Conservation (phyloP, 805 yeast genomes). For the Zygosaccharomyces siamensis region DNA sequence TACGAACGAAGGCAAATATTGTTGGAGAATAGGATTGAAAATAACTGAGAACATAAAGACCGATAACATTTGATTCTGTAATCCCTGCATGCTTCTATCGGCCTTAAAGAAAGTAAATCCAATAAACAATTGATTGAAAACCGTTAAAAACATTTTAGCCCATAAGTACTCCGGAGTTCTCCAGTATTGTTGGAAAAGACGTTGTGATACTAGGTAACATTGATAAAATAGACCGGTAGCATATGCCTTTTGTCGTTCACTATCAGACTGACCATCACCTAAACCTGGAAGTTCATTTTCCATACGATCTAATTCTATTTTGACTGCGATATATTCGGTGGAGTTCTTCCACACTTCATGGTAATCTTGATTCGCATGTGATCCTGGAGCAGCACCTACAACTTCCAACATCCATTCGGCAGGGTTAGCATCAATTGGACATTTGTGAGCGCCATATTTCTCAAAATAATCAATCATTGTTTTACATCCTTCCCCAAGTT, state of each 20-base stretch:
- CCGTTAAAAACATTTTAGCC: constrained; percentile 52
- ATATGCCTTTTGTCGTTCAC: constrained; percentile 34
- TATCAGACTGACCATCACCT: constrained; percentile 33
- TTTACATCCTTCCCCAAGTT: constrained; percentile 51
- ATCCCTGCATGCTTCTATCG: constrained; percentile 54
- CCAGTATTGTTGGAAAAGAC: constrained; percentile 64
- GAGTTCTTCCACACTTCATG: constrained; percentile 76
- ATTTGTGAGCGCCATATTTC: constrained; percentile 55
- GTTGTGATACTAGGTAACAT: constrained; percentile 42
- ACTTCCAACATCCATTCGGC: constrained; percentile 92
- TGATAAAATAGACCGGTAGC: constrained; percentile 44
- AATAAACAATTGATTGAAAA: constrained; percentile 56
- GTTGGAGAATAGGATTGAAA: constrained; percentile 55
- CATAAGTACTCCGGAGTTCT: constrained; percentile 60
- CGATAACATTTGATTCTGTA: constrained; percentile 80
- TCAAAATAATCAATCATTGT: constrained; percentile 64
- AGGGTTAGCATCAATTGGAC: constrained; percentile 70
- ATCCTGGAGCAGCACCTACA: constrained; percentile 79
- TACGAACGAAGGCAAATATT: constrained; percentile 58
- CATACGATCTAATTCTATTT: constrained; percentile 58
- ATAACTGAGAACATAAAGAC: constrained; percentile 62
- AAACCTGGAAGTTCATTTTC: constrained; percentile 48
- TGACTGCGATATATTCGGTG: constrained; percentile 52
- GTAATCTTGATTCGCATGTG: constrained; percentile 67
- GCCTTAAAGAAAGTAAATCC: constrained; percentile 76